Evolutionary conservation across 2,329 filamentous ascomycete species (phyloP), one percentile per base, ranked within the genome.

Genomic region (Dactylellina drechsleri): DNA sequence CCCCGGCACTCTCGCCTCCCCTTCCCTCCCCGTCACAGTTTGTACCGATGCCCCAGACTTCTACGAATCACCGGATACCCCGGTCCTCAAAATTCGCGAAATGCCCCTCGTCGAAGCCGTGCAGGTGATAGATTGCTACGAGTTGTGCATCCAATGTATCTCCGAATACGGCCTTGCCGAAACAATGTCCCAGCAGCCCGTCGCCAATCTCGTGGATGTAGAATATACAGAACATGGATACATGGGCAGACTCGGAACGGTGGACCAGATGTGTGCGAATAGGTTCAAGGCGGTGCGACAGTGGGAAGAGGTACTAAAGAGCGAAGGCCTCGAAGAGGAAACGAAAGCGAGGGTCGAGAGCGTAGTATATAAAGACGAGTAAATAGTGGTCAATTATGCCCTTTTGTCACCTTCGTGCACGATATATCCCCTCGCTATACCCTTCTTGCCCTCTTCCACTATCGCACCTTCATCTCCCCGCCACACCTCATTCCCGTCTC

Each of bases 391-490:
- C 31, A 20, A 20, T 72, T 20, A 76, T 5, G 66, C 82, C 56
- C 82, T 81, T 64, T 79, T 78, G 57, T 84, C 84, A 18, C 88
- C 87, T 6, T 91, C 92, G 61, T 65, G 12, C 8, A 95, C 90
- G 0, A 85, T 88, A 83, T 99, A 99, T 0, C 94, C 95, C 79
- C 92, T 89, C 40, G 95, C 95, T 67, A 98, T 89, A 15, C 95
- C 95, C 77, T 89, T 91, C 77, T 92, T 87, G 0, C 95, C 95
- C 82, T 97, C 89, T 80, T 97, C 92, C 68, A 99, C 87, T 16
- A 87, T 81, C 0, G 91, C 89, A 66, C 91, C 86, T 45, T 83
- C 80, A 6, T 81, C 81, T 66, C 81, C 80, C 84, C 84, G 83
- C 62, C 71, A 75, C 6, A 75, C 53, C 13, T 87, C 85, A 13